Evolutionary conservation across 179 eudicot genomes (phyloP).

Genomic region (Beta lomatogona): DNA sequence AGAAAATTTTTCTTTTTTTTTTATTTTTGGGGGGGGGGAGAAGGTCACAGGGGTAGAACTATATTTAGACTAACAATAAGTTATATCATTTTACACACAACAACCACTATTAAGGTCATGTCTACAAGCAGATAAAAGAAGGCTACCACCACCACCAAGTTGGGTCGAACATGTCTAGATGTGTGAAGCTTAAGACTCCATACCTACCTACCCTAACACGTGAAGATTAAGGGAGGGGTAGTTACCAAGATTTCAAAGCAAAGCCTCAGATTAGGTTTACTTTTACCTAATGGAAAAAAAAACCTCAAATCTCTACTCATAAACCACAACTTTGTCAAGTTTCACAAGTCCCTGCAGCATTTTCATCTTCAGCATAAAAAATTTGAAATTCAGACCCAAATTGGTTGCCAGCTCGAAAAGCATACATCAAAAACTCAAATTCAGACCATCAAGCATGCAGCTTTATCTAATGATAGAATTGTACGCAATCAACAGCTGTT

Average conservation of each 20-base stretch:
- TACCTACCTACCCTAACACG: neutral
- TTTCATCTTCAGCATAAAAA: neutral
- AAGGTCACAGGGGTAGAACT: neutral
- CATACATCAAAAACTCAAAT: no score
- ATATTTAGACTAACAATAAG: neutral
- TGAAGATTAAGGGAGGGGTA: neutral
- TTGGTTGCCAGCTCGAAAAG: neutral
- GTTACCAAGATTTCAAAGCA: neutral
- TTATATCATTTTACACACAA: neutral
- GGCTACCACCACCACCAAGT: neutral
- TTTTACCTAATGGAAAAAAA: neutral
- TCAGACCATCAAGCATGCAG: neutral
- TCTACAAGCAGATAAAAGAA: neutral
- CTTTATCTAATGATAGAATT: no score
- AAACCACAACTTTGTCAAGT: no score
- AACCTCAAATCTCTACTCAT: neutral
- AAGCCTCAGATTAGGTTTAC: neutral
- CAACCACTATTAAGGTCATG: neutral
- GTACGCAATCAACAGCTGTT: neutral
- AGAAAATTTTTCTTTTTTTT: neutral
- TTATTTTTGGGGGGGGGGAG: neutral
- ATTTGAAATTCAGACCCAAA: neutral
- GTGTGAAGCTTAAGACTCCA: neutral
- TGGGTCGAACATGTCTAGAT: neutral
- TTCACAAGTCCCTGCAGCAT: neutral